Evolutionary conservation across 352 stramenopile genomes (phyloP).

Genomic region (Labyrinthula sp.): DNA sequence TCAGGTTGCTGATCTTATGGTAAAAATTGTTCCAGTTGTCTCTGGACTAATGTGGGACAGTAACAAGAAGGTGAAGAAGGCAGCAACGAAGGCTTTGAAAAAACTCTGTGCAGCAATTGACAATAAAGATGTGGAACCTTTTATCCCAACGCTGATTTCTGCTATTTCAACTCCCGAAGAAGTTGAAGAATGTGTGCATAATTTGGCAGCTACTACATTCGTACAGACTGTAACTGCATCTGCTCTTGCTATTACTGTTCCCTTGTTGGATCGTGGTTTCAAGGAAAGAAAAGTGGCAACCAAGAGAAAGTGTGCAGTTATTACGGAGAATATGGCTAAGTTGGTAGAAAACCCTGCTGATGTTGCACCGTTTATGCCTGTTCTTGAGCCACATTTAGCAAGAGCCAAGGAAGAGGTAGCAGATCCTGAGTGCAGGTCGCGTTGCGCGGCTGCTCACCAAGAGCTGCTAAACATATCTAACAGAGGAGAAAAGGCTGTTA

Average conservation of each 20-base stretch:
- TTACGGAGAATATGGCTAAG: slow-evolving; percentile 98
- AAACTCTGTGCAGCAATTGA: slow-evolving; percentile 70
- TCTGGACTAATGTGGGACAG: slow-evolving; percentile 96
- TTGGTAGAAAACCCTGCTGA: slow-evolving; percentile 88
- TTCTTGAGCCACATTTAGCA: slow-evolving; percentile 81
- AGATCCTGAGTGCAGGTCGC: slow-evolving; percentile 84
- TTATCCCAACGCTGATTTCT: slow-evolving; percentile 84
- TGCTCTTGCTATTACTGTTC: slow-evolving; percentile 85
- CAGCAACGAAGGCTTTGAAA: slow-evolving; percentile 68
- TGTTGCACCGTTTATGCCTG: slow-evolving; percentile 85
- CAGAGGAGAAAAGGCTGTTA: slow-evolving; percentile 58
- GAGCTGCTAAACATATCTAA: slow-evolving; percentile 59
- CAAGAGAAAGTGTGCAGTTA: slow-evolving; percentile 88
- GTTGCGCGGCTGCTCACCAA: slow-evolving; percentile 69
- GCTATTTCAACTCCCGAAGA: slow-evolving; percentile 86
- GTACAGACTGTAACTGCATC: slow-evolving; percentile 89
- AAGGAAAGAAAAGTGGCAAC: slow-evolving; percentile 73
- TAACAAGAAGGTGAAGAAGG: slow-evolving; percentile 83
- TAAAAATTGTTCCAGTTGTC: slow-evolving; percentile 84
- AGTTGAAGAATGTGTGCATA: slow-evolving; percentile 93
- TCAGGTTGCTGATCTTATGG: slow-evolving; percentile 75
- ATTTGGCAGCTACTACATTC: slow-evolving; percentile 93
- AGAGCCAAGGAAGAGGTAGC: slow-evolving; percentile 81
- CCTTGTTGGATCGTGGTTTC: slow-evolving; percentile 77
- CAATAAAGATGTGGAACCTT: slow-evolving; percentile 97